Evolutionary conservation across 2,329 filamentous ascomycete species (phyloP).

Genomic region (Xylariaceae sp.): DNA sequence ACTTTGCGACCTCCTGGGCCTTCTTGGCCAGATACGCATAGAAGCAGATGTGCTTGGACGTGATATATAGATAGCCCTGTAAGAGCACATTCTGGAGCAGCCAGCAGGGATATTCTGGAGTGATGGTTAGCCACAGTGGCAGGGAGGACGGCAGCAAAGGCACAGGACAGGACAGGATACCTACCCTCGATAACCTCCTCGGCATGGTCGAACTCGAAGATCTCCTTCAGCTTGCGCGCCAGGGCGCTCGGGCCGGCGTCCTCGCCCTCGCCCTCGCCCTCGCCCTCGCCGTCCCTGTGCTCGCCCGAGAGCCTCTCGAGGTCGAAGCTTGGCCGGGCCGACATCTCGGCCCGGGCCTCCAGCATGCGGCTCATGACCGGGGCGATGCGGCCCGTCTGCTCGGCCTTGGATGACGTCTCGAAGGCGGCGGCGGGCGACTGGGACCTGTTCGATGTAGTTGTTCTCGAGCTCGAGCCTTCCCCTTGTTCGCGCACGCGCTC

Average conservation of each 20-base stretch:
- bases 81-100: constrained; percentile 83
- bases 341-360: constrained; percentile 60
- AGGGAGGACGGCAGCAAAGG: constrained; percentile 6
- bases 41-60: constrained; percentile 86
- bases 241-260: constrained; percentile 48
- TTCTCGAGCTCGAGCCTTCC: constrained; percentile 8
- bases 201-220: constrained; percentile 72
- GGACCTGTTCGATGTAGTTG: no score
- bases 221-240: constrained; percentile 67
- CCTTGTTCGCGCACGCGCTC: constrained; percentile 4
- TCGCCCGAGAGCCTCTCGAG: constrained; percentile 39
- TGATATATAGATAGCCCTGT: constrained; percentile 95
- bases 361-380: constrained; percentile 74
- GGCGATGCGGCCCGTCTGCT: constrained; percentile 43
- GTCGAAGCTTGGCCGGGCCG: constrained; percentile 50
- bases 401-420: constrained; percentile 20
- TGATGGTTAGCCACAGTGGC: not conserved
- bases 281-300: constrained; percentile 24
- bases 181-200: constrained; percentile 80
- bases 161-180: no score
- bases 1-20: constrained; percentile 70
- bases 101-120: constrained; percentile 83
- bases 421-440: constrained; percentile 17
- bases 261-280: no score
- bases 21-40: constrained; percentile 97